Conservation (phyloP, 768 basidiomycete species). For the Guyanaporus albipodus region DNA sequence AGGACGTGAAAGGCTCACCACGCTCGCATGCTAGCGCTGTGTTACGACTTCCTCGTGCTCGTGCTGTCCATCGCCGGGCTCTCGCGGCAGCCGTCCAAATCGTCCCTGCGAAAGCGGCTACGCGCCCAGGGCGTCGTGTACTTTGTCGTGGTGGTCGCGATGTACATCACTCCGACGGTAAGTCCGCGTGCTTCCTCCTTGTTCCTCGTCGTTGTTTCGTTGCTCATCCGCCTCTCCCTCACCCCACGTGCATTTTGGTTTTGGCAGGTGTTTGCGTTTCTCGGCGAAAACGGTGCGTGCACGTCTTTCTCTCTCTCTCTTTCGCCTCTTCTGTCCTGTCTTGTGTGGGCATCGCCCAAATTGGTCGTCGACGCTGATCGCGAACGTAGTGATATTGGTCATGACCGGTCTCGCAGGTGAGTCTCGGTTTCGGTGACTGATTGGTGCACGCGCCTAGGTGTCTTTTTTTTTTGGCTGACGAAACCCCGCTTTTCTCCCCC, state of each 20-base stretch:
- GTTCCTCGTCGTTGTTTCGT: too few species aligned
- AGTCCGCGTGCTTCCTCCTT: background rate
- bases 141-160: conserved; percentile 15
- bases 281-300: conserved; percentile 1
- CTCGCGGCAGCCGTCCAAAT: conserved; percentile 12
- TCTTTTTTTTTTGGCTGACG: too few species aligned
- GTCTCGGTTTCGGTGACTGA: too few species aligned
- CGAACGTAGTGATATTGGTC: conserved; percentile 8
- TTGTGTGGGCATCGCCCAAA: too few species aligned
- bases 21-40: conserved; percentile 16
- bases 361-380: too few species aligned
- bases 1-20: too few species aligned
- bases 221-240: too few species aligned
- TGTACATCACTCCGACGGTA: conserved; percentile 17
- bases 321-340: too few species aligned
- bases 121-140: conserved; percentile 20
- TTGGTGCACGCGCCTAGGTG: too few species aligned
- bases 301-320: too few species aligned
- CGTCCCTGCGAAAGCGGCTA: conserved; percentile 15
- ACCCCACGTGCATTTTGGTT: background rate
- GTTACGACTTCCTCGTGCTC: conserved; percentile 20
- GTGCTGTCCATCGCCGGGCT: conserved; percentile 16
- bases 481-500: too few species aligned
- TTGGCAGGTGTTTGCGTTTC: conserved; percentile 13
- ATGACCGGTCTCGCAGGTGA: conserved; percentile 7